phyloP scores from a whole-genome alignment of 192 early-diverging fungal genomes.

The Oehlia diaphana region DNA sequence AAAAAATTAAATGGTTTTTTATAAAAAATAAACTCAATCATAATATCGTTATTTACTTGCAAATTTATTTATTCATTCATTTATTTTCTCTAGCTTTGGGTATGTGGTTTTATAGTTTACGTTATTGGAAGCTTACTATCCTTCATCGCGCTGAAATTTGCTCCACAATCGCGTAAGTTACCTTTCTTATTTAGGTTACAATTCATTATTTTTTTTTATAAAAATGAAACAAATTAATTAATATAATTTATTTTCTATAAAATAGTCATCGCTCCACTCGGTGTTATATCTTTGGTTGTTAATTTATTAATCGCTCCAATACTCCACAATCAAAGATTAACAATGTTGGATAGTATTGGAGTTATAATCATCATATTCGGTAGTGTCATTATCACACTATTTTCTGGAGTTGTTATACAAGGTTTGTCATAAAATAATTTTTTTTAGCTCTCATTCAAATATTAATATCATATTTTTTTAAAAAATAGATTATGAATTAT shows the following conservation, averaged over 20 bases:
- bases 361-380: slow-evolving; percentile 76
- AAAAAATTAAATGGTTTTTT: too few species aligned
- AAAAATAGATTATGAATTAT: slow-evolving; percentile 65
- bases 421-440: slow-evolving; percentile 22
- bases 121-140: slow-evolving; percentile 70
- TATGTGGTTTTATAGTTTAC: slow-evolving; percentile 69
- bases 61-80: background rate
- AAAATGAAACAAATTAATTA: background rate
- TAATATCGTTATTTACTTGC: background rate
- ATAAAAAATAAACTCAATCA: too few species aligned
- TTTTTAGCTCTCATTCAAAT: too few species aligned
- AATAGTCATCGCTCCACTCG: slow-evolving; percentile 68
- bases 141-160: slow-evolving; percentile 77
- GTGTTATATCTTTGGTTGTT: slow-evolving; percentile 74
- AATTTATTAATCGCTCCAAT: slow-evolving; percentile 79
- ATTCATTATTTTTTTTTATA: too few species aligned
- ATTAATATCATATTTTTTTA: background rate
- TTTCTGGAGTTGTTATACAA: slow-evolving; percentile 57
- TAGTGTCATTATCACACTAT: slow-evolving; percentile 69
- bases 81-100: slow-evolving; percentile 49
- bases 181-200: too few species aligned
- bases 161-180: slow-evolving; percentile 62
- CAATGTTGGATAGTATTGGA: slow-evolving; percentile 66
- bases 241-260: background rate
- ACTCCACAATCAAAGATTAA: slow-evolving; percentile 71